Percentiles rank a stretch among this genome's conserved stretches.
These are phyloP conservation scores for Penicillium italicum DNA, from an alignment of 2,329 filamentous ascomycete genomes.

Conservation along the genomic window DNA sequence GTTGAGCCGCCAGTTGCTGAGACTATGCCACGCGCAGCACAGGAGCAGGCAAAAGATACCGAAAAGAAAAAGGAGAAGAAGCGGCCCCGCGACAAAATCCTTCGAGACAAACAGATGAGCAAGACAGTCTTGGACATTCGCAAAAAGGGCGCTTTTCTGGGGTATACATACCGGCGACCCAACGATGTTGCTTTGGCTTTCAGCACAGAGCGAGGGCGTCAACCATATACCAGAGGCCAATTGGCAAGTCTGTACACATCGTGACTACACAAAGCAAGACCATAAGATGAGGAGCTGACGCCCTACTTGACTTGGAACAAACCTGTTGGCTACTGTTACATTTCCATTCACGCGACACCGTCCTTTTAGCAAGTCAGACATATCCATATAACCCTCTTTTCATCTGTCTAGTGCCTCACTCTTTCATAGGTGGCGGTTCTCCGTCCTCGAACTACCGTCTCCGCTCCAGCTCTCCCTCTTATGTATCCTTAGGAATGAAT, in stretches of 20 bases:
- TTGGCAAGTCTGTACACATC: slow-evolving; percentile 26
- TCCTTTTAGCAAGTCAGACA: background rate
- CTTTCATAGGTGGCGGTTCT: background rate
- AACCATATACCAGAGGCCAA: slow-evolving; percentile 22
- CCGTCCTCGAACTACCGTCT: background rate
- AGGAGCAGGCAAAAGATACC: slow-evolving; percentile 35
- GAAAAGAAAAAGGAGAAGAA: slow-evolving; percentile 64
- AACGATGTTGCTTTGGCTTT: slow-evolving; percentile 36
- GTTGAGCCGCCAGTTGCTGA: background rate
- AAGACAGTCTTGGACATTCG: slow-evolving; percentile 71
- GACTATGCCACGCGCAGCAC: slow-evolving; percentile 9
- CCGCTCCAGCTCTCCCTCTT: background rate
- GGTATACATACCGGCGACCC: slow-evolving; percentile 73
- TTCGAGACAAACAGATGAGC: slow-evolving; percentile 68
- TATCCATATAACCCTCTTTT: background rate
- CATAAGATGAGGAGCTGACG: background rate
- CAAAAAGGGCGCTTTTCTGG: slow-evolving; percentile 79
- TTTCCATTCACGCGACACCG: background rate
- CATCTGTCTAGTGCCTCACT: background rate
- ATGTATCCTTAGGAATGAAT: slow-evolving; percentile 12
- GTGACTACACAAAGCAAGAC: background rate
- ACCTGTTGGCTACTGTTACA: background rate
- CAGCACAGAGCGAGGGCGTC: slow-evolving; percentile 33
- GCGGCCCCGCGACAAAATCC: slow-evolving; percentile 75
- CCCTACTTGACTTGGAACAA: background rate